phyloP scores from a whole-genome alignment of 495 filamentous ascomycete species.

The Glutinoglossum americanum region DNA sequence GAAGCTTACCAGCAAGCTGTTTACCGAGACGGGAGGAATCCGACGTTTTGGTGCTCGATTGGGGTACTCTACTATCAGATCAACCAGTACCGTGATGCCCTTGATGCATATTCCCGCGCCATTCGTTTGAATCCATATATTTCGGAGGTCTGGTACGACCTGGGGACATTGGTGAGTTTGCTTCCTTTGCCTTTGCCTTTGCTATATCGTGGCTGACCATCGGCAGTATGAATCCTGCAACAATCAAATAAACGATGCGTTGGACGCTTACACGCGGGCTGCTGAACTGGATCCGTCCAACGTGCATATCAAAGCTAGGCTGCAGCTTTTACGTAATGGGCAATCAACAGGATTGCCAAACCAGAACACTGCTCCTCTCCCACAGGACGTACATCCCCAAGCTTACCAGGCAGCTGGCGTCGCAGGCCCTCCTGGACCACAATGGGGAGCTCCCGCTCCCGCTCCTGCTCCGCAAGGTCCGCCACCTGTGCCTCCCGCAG shows the following conservation, averaged over 20 bases:
- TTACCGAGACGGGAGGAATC: slow-evolving; percentile 93
- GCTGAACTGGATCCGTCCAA: slow-evolving; percentile 86
- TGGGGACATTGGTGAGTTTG: slow-evolving; percentile 74
- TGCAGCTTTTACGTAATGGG: slow-evolving; percentile 61
- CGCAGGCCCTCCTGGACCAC: slow-evolving; percentile 53
- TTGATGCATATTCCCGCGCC: slow-evolving; percentile 95
- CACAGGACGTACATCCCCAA: slow-evolving; percentile 54
- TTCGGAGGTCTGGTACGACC: slow-evolving; percentile 98
- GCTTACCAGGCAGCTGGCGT: slow-evolving; percentile 25
- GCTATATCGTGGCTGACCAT: slow-evolving; percentile 7
- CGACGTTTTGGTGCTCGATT: slow-evolving; percentile 99
- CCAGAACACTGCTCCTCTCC: slow-evolving; percentile 44
- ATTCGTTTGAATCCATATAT: slow-evolving; percentile 98
- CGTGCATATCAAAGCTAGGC: slow-evolving; percentile 84
- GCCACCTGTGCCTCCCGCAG: slow-evolving; percentile 39
- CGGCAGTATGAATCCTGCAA: slow-evolving; percentile 89
- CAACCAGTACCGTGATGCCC: slow-evolving; percentile 96
- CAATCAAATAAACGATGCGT: slow-evolving; percentile 89
- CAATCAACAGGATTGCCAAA: slow-evolving; percentile 46
- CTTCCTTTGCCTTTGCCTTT: slow-evolving; percentile 7
- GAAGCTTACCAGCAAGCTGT: slow-evolving; percentile 98
- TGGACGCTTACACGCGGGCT: slow-evolving; percentile 87
- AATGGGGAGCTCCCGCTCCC: slow-evolving; percentile 46
- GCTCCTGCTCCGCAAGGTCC: slow-evolving; percentile 36
- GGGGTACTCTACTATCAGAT: slow-evolving; percentile 99